Evolutionary conservation across 495 filamentous ascomycete genomes (phyloP), one percentile per base, ranked within the genome.

Genomic region (Penicillium chermesinum): DNA sequence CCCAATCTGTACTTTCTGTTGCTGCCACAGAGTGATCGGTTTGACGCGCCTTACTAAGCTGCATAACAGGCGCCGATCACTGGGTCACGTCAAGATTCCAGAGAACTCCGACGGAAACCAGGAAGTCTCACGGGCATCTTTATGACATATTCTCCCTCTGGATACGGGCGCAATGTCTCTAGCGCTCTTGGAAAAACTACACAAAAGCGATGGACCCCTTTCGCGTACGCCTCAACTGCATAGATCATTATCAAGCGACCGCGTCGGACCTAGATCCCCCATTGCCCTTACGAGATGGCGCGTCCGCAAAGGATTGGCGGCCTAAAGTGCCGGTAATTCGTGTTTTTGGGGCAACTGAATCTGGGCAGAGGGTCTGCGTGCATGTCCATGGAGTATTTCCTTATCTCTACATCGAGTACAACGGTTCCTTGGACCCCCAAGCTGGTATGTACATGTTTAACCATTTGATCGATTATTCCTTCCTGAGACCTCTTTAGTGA

Each of bases 351-450:
- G 83, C 89, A 3, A 96, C 93, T 2, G 94, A 96, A 64, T 88
- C 89, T 0, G 94, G 94, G 1, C 91, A 98, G 64, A 95, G 91
- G 53, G 88, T 97, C 13, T 97, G 93, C 70, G 89, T 89, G 17
- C 93, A 98, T 75, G 82, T 98, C 38, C 93, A 98, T 63, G 93
- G 94, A 50, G 91, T 84, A 21, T 89, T 97, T 59, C 93, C 94
- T 3, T 98, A 98, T 62, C 72, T 98, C 8, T 97, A 88, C 63
- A 73, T 98, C 51, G 81, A 93, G 65, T 97, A 98, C 66, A 74
- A 79, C 27, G 87, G 86, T 22, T 78, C 78, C 38, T 65, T 94
- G 39, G 76, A 75, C 7, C 67, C 75, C 25, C 78, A 85, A 42
- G 77, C 81, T 50, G 83, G 89, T 91, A 68, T 55, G 69, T 55